These are phyloP conservation scores for Aspergillus sp. DNA, from an alignment of 2,329 filamentous ascomycete genomes.

Conservation along the genomic window DNA sequence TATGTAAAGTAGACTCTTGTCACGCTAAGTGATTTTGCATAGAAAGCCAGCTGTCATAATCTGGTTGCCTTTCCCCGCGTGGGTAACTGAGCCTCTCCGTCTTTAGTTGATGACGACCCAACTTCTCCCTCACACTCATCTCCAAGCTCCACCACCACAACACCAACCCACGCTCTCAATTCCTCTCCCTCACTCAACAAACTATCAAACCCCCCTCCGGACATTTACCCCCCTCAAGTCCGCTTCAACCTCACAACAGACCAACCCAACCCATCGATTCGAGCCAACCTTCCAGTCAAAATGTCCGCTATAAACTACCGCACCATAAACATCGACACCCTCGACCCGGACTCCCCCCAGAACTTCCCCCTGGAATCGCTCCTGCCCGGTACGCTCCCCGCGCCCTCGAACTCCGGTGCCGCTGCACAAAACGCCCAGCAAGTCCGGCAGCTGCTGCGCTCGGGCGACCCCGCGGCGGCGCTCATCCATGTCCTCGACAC, in stretches of 20 bases:
- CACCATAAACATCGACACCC: conserved; percentile 90
- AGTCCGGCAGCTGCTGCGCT: conserved; percentile 82
- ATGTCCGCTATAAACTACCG: conserved; percentile 64
- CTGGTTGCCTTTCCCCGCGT: conserved; percentile 9
- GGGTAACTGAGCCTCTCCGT: background rate
- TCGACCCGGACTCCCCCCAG: conserved; percentile 82
- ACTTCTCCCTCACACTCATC: background rate
- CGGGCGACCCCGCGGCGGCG: conserved; percentile 84
- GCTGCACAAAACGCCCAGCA: conserved; percentile 76
- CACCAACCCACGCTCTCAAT: background rate
- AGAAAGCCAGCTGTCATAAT: conserved; percentile 2
- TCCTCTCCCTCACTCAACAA: background rate
- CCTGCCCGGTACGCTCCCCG: conserved; percentile 66
- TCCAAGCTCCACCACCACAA: conserved; percentile 6
- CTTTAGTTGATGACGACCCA: conserved; percentile 2
- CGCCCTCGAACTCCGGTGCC: conserved; percentile 73
- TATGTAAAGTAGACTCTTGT: background rate
- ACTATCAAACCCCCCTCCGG: background rate
- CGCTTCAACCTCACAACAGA: background rate
- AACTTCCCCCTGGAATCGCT: conserved; percentile 91
- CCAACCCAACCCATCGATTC: background rate
- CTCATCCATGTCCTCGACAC: conserved; percentile 80
- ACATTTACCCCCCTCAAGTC: background rate
- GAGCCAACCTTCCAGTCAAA: background rate
- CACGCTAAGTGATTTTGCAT: background rate